Conservation (phyloP, 306 rosid species). For the Cucurbita argyrosperma region DNA sequence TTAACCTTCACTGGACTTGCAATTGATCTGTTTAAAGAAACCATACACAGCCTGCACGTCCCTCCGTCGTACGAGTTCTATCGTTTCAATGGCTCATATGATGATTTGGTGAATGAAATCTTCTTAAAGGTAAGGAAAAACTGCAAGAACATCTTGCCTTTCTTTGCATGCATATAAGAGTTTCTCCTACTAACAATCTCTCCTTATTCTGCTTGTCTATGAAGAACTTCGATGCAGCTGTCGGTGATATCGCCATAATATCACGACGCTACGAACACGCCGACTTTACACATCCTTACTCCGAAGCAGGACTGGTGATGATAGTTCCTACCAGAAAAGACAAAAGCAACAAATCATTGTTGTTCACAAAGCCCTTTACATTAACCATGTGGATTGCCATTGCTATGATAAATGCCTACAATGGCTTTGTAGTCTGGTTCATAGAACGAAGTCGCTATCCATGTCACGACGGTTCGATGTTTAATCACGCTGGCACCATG, state of each 20-base stretch:
- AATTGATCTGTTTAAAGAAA: slow-evolving; percentile 21
- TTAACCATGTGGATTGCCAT: slow-evolving; percentile 26
- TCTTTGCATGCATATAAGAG: not conserved
- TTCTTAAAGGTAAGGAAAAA: slow-evolving; percentile 2
- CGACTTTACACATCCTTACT: slow-evolving; percentile 31
- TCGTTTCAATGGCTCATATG: slow-evolving; percentile 24
- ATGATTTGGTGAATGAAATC: slow-evolving; percentile 26
- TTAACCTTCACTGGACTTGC: slow-evolving; percentile 16
- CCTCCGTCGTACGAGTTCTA: slow-evolving; percentile 4
- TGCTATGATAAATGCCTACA: slow-evolving; percentile 18
- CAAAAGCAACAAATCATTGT: slow-evolving; percentile 9
- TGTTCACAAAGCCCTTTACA: slow-evolving; percentile 40
- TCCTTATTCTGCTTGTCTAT: not conserved
- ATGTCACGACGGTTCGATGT: slow-evolving; percentile 16
- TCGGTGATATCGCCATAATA: slow-evolving; percentile 33
- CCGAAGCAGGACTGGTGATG: slow-evolving; percentile 37
- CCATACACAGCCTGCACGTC: slow-evolving; percentile 15
- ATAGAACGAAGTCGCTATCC: slow-evolving; percentile 23
- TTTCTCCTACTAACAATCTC: not conserved
- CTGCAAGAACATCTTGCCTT: not conserved
- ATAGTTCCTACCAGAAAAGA: slow-evolving; percentile 21
- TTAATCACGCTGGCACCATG: slow-evolving; percentile 25
- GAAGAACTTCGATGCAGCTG: slow-evolving; percentile 31
- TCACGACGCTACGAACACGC: slow-evolving; percentile 15
- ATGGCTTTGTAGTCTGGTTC: slow-evolving; percentile 39